Percentiles rank a stretch among this genome's conserved stretches.
Evolutionary conservation across 352 stramenopile genomes (phyloP).

Genomic region (Thraustochytrium striatum): DNA sequence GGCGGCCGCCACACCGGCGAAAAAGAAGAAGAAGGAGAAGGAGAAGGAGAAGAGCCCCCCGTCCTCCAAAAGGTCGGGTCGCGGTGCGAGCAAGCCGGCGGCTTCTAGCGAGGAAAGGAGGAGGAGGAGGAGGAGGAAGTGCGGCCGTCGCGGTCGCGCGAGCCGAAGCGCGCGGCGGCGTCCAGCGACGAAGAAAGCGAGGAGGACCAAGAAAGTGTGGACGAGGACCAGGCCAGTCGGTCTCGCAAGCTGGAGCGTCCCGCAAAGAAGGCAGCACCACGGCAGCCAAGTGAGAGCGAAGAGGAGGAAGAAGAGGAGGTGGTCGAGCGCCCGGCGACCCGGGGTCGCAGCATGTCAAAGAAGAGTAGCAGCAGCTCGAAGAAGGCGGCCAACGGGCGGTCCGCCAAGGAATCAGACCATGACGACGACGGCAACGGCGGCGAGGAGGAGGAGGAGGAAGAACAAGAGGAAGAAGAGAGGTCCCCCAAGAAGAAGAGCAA

Average conservation of each 20-base stretch:
- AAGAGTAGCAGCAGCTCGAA: background rate
- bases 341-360: background rate
- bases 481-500: background rate
- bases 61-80: background rate
- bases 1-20: background rate
- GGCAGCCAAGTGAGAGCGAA: background rate
- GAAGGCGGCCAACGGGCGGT: background rate
- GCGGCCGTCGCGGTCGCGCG: background rate
- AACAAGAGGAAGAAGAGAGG: background rate
- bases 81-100: background rate
- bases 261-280: background rate
- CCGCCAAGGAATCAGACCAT: too few species aligned
- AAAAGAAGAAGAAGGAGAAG: background rate
- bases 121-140: background rate
- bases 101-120: background rate
- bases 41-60: slow-evolving; percentile 16
- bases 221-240: background rate
- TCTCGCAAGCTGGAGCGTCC: background rate
- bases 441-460: background rate
- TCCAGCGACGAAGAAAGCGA: background rate
- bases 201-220: background rate
- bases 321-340: background rate
- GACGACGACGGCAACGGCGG: background rate
- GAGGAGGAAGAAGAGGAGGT: background rate
- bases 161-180: background rate